Conservation (phyloP, 371 early-diverging fungal species). For the Mortierella sp. region DNA sequence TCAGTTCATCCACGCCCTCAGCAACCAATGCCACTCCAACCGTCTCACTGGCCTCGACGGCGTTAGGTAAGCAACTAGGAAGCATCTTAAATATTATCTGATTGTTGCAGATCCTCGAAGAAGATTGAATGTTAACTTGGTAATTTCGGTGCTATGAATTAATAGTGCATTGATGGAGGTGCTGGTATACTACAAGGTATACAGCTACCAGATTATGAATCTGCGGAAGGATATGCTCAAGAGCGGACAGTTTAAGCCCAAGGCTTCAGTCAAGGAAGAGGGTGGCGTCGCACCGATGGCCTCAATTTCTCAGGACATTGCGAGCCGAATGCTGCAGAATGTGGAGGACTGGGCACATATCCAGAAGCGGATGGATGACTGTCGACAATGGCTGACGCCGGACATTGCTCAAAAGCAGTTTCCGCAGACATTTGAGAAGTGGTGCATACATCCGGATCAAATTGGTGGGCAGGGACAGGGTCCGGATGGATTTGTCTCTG, state of each 20-base stretch:
- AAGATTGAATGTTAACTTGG: neutral
- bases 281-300: constrained; percentile 27
- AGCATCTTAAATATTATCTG: neutral
- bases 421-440: constrained; percentile 43
- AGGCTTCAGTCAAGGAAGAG: constrained; percentile 13
- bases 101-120: neutral
- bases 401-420: constrained; percentile 41
- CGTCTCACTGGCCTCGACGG: constrained; percentile 47
- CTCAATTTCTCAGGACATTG: constrained; percentile 30
- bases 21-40: constrained; percentile 45
- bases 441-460: constrained; percentile 49
- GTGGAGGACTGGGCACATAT: constrained; percentile 52
- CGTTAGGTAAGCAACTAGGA: constrained; percentile 29
- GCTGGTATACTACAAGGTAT: constrained; percentile 49
- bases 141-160: neutral
- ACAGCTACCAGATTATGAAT: constrained; percentile 28
- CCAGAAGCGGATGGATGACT: constrained; percentile 49
- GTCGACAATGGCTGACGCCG: constrained; percentile 34
- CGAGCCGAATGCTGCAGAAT: constrained; percentile 38
- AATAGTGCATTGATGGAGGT: constrained; percentile 49
- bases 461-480: constrained; percentile 24
- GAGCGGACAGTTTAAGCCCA: constrained; percentile 44
- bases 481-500: constrained; percentile 26
- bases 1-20: constrained; percentile 48
- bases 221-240: constrained; percentile 46